Base-by-base conservation (phyloP, 495 filamentous ascomycete species). In the Echria macrotheca region DNA sequence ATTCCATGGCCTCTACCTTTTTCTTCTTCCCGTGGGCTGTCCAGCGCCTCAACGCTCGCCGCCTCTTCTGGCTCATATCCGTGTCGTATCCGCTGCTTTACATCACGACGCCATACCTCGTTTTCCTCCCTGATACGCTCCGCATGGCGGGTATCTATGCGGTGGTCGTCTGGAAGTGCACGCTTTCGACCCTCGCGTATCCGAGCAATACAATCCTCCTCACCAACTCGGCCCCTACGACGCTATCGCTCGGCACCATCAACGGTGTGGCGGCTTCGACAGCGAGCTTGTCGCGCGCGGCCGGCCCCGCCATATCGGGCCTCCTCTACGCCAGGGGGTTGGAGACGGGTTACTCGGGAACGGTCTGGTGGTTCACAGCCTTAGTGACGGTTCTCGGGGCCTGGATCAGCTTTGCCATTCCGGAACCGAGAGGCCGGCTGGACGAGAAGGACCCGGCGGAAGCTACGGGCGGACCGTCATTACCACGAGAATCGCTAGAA, bases 211-310 rank as follows among this genome's bases (percentile, higher is more conserved):
- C 82, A 8, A 90, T 96, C 37, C 78, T 97, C 36, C 76, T 95
- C 19, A 82, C 85, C 38, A 90, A 96, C 64, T 82, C 89, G 32
- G 83, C 89, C 4, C 87, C 90, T 2, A 86, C 83, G 0, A 81
- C 80, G 22, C 77, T 87, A 15, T 83, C 91, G 7, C 80, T 96
- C 10, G 93, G 93, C 0, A 83, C 85, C 5, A 86, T 98, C 68
- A 97, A 97, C 55, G 93, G 93, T 26, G 81, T 88, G n/a, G 87
- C 89, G 6, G 89, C 89, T 22, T 95, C 89, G 11, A 87, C 85
- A 5, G 93, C 94, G 18, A 95, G 89, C 60, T 68, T 97, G 32
- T 84, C 80, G 54, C 81, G 93, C 43, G 88, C 90, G 1, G 81
- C 95, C 57, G 93, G 93, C 2, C 93, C 93, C 4, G 90, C 86